phyloP scores from a whole-genome alignment of 768 basidiomycete species.

The Lactifluus hygrophoroides region DNA sequence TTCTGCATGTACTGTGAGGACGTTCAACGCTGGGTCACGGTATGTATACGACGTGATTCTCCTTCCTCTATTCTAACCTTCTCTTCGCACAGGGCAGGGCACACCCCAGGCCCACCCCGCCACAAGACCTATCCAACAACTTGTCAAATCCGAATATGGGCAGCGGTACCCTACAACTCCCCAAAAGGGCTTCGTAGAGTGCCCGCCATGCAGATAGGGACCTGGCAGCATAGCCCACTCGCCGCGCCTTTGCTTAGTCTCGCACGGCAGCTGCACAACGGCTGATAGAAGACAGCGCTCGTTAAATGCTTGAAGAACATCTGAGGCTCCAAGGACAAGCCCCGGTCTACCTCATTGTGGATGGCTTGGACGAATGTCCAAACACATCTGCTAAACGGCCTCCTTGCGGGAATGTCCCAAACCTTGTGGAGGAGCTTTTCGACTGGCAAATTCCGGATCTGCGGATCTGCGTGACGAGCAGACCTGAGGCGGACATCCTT shows the following conservation, averaged over 20 bases:
- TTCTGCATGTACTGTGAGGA: constrained; percentile 27
- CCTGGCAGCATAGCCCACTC: constrained; percentile 76
- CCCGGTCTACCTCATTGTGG: too few species aligned
- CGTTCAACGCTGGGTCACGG: constrained; percentile 63
- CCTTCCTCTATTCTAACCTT: background rate
- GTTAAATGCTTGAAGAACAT: too few species aligned
- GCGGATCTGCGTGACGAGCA: too few species aligned
- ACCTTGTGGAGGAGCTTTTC: too few species aligned
- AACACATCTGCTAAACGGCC: too few species aligned
- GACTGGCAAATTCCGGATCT: too few species aligned
- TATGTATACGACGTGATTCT: constrained; percentile 30
- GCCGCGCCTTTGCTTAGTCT: constrained; percentile 69
- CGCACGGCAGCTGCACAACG: constrained; percentile 58
- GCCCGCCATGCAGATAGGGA: constrained; percentile 81
- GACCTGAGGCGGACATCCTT: too few species aligned
- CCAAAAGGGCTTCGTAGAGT: constrained; percentile 81
- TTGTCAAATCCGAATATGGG: constrained; percentile 80
- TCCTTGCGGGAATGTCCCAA: too few species aligned
- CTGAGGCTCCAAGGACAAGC: too few species aligned
- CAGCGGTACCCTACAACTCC: constrained; percentile 84
- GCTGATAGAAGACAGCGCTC: constrained; percentile 94
- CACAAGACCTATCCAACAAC: constrained; percentile 81
- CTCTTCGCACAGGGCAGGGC: constrained; percentile 40
- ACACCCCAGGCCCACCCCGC: constrained; percentile 70
- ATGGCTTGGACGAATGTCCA: too few species aligned